phyloP scores from a whole-genome alignment of 1,284 basidiomycete genomes.

The Coniferiporia weirii region DNA sequence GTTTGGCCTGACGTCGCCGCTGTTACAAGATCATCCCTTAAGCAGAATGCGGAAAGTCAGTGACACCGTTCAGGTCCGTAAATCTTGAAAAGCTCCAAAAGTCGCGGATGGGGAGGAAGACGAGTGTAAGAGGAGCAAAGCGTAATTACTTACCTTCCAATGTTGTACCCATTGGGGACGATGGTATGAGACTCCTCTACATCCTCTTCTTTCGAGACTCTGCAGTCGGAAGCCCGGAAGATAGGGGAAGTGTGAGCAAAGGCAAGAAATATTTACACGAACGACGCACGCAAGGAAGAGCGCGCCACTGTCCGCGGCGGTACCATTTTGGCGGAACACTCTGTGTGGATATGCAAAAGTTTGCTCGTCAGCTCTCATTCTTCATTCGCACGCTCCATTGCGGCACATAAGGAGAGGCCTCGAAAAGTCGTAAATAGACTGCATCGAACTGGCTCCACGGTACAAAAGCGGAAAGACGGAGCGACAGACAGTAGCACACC shows the following conservation, averaged over 20 bases:
- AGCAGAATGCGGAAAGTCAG: background rate
- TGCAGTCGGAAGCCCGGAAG: constrained; percentile 25
- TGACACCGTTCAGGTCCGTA: background rate
- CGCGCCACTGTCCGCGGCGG: constrained; percentile 49
- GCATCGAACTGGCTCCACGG: no score
- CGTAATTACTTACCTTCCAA: constrained; percentile 17
- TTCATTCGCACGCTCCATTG: no score
- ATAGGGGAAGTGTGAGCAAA: constrained; percentile 6
- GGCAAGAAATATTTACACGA: background rate
- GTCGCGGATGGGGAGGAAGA: no score
- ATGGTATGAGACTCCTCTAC: constrained; percentile 43
- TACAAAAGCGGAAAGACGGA: no score
- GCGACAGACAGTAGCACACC: no score
- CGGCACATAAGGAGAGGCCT: no score
- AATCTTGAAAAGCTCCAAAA: no score
- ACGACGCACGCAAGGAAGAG: constrained; percentile 61
- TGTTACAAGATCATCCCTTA: constrained; percentile 35
- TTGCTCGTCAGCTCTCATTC: no score
- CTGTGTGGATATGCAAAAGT: constrained; percentile 30
- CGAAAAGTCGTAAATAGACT: no score
- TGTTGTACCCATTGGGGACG: constrained; percentile 34
- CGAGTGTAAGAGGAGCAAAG: no score
- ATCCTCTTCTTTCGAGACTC: constrained; percentile 57
- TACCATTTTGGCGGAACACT: constrained; percentile 71
- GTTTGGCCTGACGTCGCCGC: constrained; percentile 38